Base-by-base conservation (phyloP, 2,329 filamentous ascomycete species). In the Stemphylium lycopersici region DNA sequence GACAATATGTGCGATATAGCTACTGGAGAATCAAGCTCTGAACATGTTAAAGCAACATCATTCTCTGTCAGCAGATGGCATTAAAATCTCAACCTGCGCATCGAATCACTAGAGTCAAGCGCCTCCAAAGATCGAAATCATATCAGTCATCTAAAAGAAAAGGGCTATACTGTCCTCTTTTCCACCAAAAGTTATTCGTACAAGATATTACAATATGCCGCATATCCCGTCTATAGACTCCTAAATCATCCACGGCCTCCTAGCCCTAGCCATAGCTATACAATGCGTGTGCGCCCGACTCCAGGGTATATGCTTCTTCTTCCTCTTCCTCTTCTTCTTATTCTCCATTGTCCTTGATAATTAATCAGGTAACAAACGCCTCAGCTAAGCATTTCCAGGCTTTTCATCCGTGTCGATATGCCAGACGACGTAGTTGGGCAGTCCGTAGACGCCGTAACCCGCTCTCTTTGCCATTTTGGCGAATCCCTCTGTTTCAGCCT, bases 401-500 rank as follows among this genome's bases (percentile, higher is more conserved):
- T 97, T 96, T 81, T 99, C 95, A 52, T 93, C 87, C 2, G 95
- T 99, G 76, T 99, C 95, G 69, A 96, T 90, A 74, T 99, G 95
- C 95, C 95, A 99, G 55, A 99, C 93, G 45, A 99, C 88, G 74
- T 99, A 99, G 76, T 99, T 99, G 37, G 93, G 95, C 51, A 99
- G 81, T 40, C 95, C 95, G 65, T 91, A 85, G 22, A 99, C 95
- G 70, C 91, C 84, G 74, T 97, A 98, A 39, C 95, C 95, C 15
- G 95, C 95, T 60, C 92, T 84, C 80, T 96, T 97, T 55, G 95
- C 95, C 95, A 99, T 99, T 76, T 96, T 96, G 33, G 95, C 95
- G 71, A 99, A 99, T 6, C 95, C 95, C 79, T 99, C 95, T 4
- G 95, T 99, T 78, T 99, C 95, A 61, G 95, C 95, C 79, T 99